Base-by-base conservation (phyloP, 2,329 filamentous ascomycete species). In the Aureobasidium pullulans region DNA sequence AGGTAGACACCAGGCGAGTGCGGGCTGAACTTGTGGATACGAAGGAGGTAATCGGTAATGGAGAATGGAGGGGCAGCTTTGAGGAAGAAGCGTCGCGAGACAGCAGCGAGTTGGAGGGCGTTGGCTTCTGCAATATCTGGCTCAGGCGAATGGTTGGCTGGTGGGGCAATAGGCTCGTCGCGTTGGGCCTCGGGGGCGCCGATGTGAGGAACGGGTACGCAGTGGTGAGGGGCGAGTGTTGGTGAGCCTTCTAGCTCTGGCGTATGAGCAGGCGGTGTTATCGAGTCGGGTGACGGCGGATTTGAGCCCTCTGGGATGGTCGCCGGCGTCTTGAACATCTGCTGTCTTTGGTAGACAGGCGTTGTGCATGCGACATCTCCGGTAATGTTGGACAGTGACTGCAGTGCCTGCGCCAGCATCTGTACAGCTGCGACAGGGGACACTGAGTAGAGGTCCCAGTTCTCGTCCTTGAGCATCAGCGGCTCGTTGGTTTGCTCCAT, bases 1-100 rank as follows among this genome's bases (percentile, higher is more conserved):
- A 99, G 84, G 74, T 96, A 96, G 9, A 97, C 93, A 28, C 87
- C 93, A 0, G 92, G 91, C 63, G 89, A 95, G 83, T 96, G 91
- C 3, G 94, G 92, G 69, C 93, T 97, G 76, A 88, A 96, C 60
- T 84, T 84, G 74, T 97, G 92, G 61, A 97, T 83, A 15, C 93
- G 88, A 67, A 86, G 79, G 28, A 97, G 82, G 70, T 97, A 99
- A 64, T 94, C 88, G 68, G 87, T 84, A 48, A 96, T 81, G 37
- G 85, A 81, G 64, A 97, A 93, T 10, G 88, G 86, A 19, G 94
- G 93, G 15, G 90, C 85, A 53, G 85, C 84, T 71, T 94, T 96
- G 64, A 88, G 93, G 77, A 94, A 95, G 75, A 99, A 99, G 68
- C 94, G 94, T 65, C 91, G 85, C 16, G 90, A 90, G 64, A 97